phyloP scores from a whole-genome alignment of 192 early-diverging fungal species.

The Backusella tarrabulga region DNA sequence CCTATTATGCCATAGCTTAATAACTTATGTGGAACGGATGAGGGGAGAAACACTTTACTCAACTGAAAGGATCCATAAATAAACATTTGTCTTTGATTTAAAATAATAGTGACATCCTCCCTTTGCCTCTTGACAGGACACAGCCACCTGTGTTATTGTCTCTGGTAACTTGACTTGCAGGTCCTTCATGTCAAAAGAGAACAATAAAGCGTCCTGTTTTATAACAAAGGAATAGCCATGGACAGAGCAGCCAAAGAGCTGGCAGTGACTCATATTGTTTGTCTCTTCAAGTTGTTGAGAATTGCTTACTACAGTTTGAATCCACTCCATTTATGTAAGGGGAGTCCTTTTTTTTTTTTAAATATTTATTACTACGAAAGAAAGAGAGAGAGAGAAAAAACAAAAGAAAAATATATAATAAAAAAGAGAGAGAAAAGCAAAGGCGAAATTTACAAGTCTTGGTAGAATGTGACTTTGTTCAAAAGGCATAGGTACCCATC shows the following conservation, averaged over 20 bases:
- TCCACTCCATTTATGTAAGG: not conserved
- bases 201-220: not conserved
- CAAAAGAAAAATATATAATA: not conserved
- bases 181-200: not conserved
- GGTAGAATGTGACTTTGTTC: not conserved
- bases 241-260: not conserved
- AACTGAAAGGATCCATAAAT: not conserved
- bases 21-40: not conserved
- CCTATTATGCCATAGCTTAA: not conserved
- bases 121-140: not conserved
- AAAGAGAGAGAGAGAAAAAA: not conserved
- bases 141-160: not conserved
- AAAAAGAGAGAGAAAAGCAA: not conserved
- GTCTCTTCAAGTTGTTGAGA: not conserved
- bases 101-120: not conserved
- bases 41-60: not conserved
- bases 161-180: not conserved
- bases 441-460: not conserved
- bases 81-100: slow-evolving; percentile 1
- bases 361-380: not conserved
- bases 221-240: not conserved
- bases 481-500: slow-evolving; percentile 1
- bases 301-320: not conserved
- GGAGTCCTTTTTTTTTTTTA: not conserved
- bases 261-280: not conserved